These are phyloP conservation scores for Alternaria brassicicola DNA, from an alignment of 2,329 filamentous ascomycete genomes.

Conservation along the genomic window DNA sequence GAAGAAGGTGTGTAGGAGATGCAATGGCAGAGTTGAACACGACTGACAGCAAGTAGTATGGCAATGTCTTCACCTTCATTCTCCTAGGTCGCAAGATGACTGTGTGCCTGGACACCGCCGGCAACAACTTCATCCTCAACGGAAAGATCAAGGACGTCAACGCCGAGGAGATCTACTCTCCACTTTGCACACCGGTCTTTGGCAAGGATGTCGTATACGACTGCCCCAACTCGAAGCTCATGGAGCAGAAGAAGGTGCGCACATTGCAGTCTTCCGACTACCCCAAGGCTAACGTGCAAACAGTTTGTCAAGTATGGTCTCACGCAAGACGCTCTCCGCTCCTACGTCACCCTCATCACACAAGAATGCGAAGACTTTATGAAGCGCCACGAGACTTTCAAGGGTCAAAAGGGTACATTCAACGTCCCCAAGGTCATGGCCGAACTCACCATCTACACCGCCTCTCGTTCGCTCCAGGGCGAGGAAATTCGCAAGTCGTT, in stretches of 20 bases:
- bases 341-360: slow-evolving; percentile 80
- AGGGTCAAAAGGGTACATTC: slow-evolving; percentile 70
- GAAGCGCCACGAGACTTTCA: slow-evolving; percentile 69
- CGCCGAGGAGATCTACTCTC: slow-evolving; percentile 87
- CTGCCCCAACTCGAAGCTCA: slow-evolving; percentile 87
- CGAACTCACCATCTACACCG: slow-evolving; percentile 89
- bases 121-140: slow-evolving; percentile 91
- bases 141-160: slow-evolving; percentile 88
- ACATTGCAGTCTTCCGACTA: background rate
- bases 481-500: slow-evolving; percentile 81
- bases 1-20: slow-evolving; percentile 66
- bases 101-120: slow-evolving; percentile 78
- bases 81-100: slow-evolving; percentile 89
- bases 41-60: slow-evolving; percentile 64
- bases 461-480: slow-evolving; percentile 83
- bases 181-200: slow-evolving; percentile 74
- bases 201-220: slow-evolving; percentile 89
- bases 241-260: slow-evolving; percentile 92
- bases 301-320: slow-evolving; percentile 83
- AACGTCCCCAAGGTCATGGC: slow-evolving; percentile 78
- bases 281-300: slow-evolving; percentile 9
- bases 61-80: slow-evolving; percentile 88
- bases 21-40: slow-evolving; percentile 4
- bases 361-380: slow-evolving; percentile 76
- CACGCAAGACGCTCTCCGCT: slow-evolving; percentile 74